These are phyloP conservation scores for Prunus dulcis DNA, from an alignment of 306 rosid species.

Conservation along the genomic window DNA sequence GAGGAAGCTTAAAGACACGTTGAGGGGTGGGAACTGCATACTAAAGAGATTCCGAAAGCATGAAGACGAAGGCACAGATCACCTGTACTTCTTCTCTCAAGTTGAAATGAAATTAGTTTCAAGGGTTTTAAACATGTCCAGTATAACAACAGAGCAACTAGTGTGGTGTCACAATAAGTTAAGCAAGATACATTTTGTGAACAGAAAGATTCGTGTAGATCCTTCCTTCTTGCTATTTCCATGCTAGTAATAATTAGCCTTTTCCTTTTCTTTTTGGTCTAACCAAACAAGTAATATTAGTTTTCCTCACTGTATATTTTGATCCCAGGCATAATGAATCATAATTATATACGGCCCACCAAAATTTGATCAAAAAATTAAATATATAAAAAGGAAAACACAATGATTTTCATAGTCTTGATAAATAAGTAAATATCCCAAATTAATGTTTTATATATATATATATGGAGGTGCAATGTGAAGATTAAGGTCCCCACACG, in stretches of 20 bases:
- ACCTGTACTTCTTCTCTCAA: constrained; percentile 70
- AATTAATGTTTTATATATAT: background rate
- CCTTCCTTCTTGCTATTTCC: constrained; percentile 86
- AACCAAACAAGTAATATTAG: background rate
- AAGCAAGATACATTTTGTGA: constrained; percentile 52
- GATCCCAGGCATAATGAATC: background rate
- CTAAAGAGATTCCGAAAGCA: constrained; percentile 58
- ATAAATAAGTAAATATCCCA: background rate
- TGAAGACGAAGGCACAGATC: constrained; percentile 50
- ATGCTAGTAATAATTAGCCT: constrained; percentile 11
- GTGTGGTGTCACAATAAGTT: constrained; percentile 85
- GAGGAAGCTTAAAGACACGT: constrained; percentile 54
- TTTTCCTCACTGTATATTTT: background rate
- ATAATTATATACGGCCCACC: background rate
- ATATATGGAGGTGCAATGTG: background rate
- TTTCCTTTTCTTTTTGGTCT: background rate
- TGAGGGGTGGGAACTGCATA: constrained; percentile 74
- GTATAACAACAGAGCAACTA: constrained; percentile 76
- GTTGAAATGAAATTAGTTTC: constrained; percentile 85
- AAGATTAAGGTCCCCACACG: background rate
- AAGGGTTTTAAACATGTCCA: constrained; percentile 83
- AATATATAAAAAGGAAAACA: no score
- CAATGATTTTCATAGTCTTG: background rate
- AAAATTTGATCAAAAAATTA: no score
- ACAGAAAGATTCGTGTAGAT: constrained; percentile 62